Conservation (phyloP, 2,329 filamentous ascomycete genomes). For the Alternaria triticimaculans region DNA sequence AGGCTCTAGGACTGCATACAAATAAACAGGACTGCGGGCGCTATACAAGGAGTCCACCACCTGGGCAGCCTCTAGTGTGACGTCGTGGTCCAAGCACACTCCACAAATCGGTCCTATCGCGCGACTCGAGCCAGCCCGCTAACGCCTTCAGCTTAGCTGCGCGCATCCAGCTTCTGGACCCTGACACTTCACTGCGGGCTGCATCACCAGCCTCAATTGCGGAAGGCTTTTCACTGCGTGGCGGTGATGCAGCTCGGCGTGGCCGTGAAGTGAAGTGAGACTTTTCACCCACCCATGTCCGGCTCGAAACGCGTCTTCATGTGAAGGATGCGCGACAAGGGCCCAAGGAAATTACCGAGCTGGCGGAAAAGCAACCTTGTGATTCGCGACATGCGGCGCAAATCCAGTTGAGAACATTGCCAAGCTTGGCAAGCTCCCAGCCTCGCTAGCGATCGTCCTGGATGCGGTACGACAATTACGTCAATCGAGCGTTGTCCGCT, state of each 20-base stretch:
- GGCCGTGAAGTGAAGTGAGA: slow-evolving; percentile 10
- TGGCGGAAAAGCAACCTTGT: slow-evolving; percentile 11
- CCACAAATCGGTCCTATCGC: slow-evolving; percentile 18
- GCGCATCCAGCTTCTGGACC: slow-evolving; percentile 21
- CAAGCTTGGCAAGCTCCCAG: slow-evolving; percentile 19
- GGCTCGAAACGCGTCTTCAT: slow-evolving; percentile 7
- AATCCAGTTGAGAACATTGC: slow-evolving; percentile 14
- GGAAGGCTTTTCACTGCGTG: slow-evolving; percentile 1
- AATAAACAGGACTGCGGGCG: slow-evolving; percentile 27
- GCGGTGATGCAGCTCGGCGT: slow-evolving; percentile 13
- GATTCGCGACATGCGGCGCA: slow-evolving; percentile 13
- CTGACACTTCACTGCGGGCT: slow-evolving; percentile 4
- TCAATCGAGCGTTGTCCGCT: not conserved
- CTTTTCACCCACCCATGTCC: not conserved
- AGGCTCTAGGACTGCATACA: slow-evolving; percentile 18
- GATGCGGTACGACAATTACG: slow-evolving; percentile 21
- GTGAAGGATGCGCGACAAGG: slow-evolving; percentile 9
- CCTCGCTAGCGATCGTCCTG: slow-evolving; percentile 17
- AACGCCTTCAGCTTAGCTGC: slow-evolving; percentile 11
- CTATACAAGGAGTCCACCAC: slow-evolving; percentile 22
- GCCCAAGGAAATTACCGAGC: slow-evolving; percentile 4
- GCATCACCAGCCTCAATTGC: slow-evolving; percentile 21
- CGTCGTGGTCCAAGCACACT: slow-evolving; percentile 23
- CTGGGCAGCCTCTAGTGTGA: slow-evolving; percentile 22
- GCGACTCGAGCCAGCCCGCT: slow-evolving; percentile 5